Conservation (phyloP, 2,329 filamentous ascomycete genomes). For the Hymenoscyphus scutula region DNA sequence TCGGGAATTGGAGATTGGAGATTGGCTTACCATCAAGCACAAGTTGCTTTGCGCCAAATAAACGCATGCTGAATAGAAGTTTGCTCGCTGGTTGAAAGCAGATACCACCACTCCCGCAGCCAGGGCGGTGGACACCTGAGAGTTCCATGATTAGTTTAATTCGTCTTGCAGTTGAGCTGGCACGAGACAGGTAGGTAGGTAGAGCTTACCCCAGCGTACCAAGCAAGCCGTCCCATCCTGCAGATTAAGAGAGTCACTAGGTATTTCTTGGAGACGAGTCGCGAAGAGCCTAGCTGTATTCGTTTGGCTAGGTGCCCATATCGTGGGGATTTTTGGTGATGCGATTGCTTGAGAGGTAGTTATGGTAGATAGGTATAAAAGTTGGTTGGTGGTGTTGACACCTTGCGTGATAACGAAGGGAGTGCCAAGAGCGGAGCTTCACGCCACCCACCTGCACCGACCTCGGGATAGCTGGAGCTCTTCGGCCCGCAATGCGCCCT, state of each 20-base stretch:
- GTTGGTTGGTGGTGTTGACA: slow-evolving; percentile 13
- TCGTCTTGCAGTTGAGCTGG: neutral
- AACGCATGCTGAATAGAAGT: slow-evolving; percentile 97
- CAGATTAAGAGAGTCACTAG: neutral
- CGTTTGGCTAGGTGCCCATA: slow-evolving; percentile 27
- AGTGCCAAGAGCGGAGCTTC: slow-evolving; percentile 1
- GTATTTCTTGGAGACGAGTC: slow-evolving; percentile 14
- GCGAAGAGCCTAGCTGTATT: slow-evolving; percentile 17
- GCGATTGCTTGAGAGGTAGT: neutral
- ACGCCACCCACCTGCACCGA: no score
- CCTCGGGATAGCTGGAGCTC: no score
- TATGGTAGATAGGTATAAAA: neutral
- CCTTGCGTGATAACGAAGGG: neutral
- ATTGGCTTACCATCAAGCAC: slow-evolving; percentile 84
- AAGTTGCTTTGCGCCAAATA: slow-evolving; percentile 96
- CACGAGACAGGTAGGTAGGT: neutral
- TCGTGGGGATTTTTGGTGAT: slow-evolving; percentile 1
- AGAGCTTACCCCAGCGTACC: slow-evolving; percentile 49
- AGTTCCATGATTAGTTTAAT: neutral
- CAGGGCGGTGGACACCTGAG: slow-evolving; percentile 74
- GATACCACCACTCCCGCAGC: slow-evolving; percentile 82
- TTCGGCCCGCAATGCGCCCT: no score
- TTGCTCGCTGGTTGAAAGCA: slow-evolving; percentile 90
- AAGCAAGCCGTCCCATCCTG: slow-evolving; percentile 41
- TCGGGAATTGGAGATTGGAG: neutral